phyloP scores from a whole-genome alignment of 148 eudicot species.

The Rhododendron henanense region DNA sequence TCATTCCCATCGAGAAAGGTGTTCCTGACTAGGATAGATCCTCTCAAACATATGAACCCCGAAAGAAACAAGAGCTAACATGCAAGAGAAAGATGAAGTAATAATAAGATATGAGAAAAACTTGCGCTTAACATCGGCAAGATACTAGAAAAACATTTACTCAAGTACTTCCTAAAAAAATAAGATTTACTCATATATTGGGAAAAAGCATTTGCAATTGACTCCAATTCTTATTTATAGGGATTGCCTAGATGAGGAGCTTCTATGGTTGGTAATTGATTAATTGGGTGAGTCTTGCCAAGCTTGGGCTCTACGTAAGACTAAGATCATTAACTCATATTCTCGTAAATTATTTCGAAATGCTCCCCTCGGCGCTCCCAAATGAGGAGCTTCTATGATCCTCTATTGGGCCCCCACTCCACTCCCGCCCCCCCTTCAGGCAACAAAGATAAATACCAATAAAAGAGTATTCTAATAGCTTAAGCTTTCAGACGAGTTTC shows the following conservation, averaged over 20 bases:
- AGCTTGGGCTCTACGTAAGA: neutral
- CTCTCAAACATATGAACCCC: neutral
- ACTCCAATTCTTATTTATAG: neutral
- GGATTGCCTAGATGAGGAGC: neutral
- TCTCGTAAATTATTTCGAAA: no score
- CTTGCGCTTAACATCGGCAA: neutral
- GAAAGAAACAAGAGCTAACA: neutral
- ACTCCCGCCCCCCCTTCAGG: neutral
- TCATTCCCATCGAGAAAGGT: neutral
- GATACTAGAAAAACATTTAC: neutral
- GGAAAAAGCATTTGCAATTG: neutral
- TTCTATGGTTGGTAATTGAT: neutral
- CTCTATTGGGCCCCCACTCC: neutral
- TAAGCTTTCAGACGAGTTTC: neutral
- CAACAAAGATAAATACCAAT: neutral
- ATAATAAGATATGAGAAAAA: neutral
- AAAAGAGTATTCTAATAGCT: neutral
- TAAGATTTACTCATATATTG: neutral
- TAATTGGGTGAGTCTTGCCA: neutral
- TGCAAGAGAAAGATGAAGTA: neutral
- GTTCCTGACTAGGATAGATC: neutral
- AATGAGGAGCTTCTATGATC: neutral
- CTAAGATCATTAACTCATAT: neutral
- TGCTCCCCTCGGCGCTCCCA: neutral
- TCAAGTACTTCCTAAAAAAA: neutral